phyloP scores from a whole-genome alignment of 257 asterid genomes.

The Solanum appendiculatum region DNA sequence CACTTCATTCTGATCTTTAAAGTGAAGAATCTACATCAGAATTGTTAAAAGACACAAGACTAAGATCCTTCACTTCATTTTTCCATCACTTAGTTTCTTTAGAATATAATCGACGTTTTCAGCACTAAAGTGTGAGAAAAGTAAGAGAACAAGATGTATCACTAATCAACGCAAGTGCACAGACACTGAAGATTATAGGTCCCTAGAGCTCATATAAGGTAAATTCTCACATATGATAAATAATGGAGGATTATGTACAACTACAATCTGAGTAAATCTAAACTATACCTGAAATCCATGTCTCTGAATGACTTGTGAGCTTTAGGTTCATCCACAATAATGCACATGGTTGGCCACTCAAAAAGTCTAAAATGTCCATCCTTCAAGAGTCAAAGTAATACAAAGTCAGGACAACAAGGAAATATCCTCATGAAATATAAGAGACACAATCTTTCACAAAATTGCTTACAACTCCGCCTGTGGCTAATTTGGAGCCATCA shows the following conservation, averaged over 20 bases:
- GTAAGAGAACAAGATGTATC: neutral
- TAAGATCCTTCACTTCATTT: neutral
- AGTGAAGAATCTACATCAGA: neutral
- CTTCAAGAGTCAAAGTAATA: conserved; percentile 27
- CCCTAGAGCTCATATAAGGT: neutral
- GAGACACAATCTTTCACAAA: conserved; percentile 1
- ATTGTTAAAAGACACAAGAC: neutral
- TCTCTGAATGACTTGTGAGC: conserved; percentile 97
- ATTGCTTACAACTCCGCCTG: conserved; percentile 84
- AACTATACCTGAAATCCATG: conserved; percentile 83
- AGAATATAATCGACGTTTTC: neutral
- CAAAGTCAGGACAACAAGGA: neutral
- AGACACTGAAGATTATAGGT: neutral
- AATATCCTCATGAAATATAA: neutral
- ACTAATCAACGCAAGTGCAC: neutral
- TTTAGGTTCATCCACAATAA: conserved; percentile 70
- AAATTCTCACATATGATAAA: neutral
- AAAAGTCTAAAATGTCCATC: conserved; percentile 87
- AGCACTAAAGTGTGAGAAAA: neutral
- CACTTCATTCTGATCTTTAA: neutral
- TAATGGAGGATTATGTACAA: neutral
- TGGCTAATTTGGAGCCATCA: conserved; percentile 86
- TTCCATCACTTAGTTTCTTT: neutral
- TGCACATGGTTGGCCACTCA: conserved; percentile 80
- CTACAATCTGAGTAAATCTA: neutral